A percentile compares a stretch with the other conserved stretches of the same genome.
Evolutionary conservation across 257 asterid genomes (phyloP).

Genomic region (Scutellaria minor): DNA sequence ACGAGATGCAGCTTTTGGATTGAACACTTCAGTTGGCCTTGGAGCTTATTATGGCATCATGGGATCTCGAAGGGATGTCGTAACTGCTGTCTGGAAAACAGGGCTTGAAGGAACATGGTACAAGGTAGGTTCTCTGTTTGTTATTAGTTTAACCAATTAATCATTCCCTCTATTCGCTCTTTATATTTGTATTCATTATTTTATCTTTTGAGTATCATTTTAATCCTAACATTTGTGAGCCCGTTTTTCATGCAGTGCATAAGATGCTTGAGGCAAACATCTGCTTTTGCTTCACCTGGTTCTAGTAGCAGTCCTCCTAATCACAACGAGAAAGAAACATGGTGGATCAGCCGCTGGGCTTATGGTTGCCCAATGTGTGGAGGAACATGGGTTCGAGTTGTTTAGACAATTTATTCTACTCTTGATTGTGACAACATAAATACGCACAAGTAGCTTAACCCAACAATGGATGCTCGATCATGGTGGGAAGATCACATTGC

Average conservation of each 20-base stretch:
- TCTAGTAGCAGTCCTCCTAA: constrained; percentile 41
- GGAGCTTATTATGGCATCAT: constrained; percentile 98
- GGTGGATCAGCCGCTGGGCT: constrained; percentile 99
- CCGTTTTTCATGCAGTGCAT: constrained; percentile 68
- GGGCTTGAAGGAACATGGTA: constrained; percentile 99
- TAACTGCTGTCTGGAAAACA: constrained; percentile 94
- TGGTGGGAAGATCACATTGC: constrained; percentile 3
- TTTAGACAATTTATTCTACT: constrained; percentile 39
- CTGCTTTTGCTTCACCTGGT: constrained; percentile 81
- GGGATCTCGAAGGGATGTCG: constrained; percentile 99
- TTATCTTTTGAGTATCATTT: constrained; percentile 9
- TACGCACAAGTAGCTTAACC: not conserved
- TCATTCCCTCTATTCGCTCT: too few relatives aligned
- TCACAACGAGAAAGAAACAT: constrained; percentile 77
- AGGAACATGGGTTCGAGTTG: constrained; percentile 97
- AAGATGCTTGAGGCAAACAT: constrained; percentile 95
- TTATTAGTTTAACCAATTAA: not conserved
- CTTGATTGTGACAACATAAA: constrained; percentile 16
- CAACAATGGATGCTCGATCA: not conserved
- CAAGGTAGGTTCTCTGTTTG: constrained; percentile 56
- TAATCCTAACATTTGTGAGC: not conserved
- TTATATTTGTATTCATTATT: constrained; percentile 1
- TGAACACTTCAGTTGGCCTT: constrained; percentile 91
- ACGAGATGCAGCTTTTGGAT: constrained; percentile 98
- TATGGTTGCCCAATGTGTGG: constrained; percentile 99